Percentiles rank a stretch among this genome's conserved stretches.
Evolutionary conservation across 371 early-diverging fungal species (phyloP).

Genomic region (Polyrhizophydium stewartii): DNA sequence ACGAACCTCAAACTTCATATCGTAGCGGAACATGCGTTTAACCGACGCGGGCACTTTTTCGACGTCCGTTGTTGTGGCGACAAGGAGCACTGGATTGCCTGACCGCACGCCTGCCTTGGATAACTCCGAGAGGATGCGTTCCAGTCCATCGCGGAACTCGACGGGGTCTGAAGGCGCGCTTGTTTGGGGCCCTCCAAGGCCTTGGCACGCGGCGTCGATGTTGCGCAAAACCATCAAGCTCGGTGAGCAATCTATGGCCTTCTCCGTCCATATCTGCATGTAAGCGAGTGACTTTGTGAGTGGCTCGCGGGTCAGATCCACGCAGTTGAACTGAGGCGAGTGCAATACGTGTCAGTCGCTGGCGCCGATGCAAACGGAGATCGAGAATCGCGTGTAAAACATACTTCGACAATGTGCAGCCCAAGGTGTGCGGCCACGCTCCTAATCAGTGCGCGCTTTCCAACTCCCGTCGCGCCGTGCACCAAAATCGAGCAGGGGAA

Average conservation of each 20-base stretch:
- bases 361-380: too few relatives aligned
- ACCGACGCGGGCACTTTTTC: constrained; percentile 71
- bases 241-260: background rate
- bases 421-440: constrained; percentile 68
- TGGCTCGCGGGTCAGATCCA: background rate
- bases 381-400: too few relatives aligned
- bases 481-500: constrained; percentile 72
- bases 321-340: background rate
- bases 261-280: background rate
- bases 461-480: constrained; percentile 81
- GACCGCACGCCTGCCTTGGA: constrained; percentile 4
- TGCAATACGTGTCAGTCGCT: background rate
- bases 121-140: background rate
- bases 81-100: constrained; percentile 63
- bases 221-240: background rate
- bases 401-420: constrained; percentile 57
- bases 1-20: constrained; percentile 57
- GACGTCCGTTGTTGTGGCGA: constrained; percentile 72
- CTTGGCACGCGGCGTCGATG: background rate
- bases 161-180: background rate
- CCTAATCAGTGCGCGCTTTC: constrained; percentile 66
- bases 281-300: background rate
- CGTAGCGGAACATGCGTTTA: constrained; percentile 55
- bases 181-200: background rate
- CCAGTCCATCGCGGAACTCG: background rate